These are phyloP conservation scores for Diplocarpon mali DNA, from an alignment of 2,329 filamentous ascomycete species.

Conservation along the genomic window DNA sequence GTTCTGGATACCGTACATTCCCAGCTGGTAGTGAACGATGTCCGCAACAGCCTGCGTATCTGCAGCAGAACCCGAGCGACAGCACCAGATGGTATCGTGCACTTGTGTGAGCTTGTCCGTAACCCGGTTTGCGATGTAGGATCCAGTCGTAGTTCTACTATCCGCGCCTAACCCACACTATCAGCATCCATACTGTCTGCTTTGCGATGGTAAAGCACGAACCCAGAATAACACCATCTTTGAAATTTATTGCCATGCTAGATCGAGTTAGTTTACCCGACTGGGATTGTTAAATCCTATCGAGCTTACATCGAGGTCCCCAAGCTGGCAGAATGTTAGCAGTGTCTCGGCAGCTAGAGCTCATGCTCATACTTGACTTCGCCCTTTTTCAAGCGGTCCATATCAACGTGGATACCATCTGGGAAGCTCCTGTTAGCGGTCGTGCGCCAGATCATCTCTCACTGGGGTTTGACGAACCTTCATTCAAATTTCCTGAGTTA, in stretches of 20 bases:
- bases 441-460: conserved; percentile 9
- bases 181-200: conserved; percentile 6
- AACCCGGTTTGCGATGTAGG: conserved; percentile 98
- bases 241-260: conserved; percentile 99
- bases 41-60: conserved; percentile 97
- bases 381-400: conserved; percentile 96
- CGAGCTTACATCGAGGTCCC: conserved; percentile 85
- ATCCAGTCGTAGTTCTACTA: conserved; percentile 91
- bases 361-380: conserved; percentile 78
- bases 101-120: conserved; percentile 99
- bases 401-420: conserved; percentile 99
- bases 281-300: conserved; percentile 10
- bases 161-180: conserved; percentile 56
- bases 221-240: conserved; percentile 91
- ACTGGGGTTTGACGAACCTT: conserved; percentile 37
- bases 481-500: conserved; percentile 49
- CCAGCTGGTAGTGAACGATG: conserved; percentile 93
- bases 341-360: not conserved
- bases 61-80: conserved; percentile 90
- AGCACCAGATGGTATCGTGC: conserved; percentile 99
- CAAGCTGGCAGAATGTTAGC: conserved; percentile 45
- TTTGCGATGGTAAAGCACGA: conserved; percentile 22
- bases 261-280: conserved; percentile 22
- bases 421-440: conserved; percentile 24
- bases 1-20: conserved; percentile 83